Evolutionary conservation across 768 basidiomycete species (phyloP), one percentile per base, ranked within the genome.

Genomic region (Mycena indigotica): DNA sequence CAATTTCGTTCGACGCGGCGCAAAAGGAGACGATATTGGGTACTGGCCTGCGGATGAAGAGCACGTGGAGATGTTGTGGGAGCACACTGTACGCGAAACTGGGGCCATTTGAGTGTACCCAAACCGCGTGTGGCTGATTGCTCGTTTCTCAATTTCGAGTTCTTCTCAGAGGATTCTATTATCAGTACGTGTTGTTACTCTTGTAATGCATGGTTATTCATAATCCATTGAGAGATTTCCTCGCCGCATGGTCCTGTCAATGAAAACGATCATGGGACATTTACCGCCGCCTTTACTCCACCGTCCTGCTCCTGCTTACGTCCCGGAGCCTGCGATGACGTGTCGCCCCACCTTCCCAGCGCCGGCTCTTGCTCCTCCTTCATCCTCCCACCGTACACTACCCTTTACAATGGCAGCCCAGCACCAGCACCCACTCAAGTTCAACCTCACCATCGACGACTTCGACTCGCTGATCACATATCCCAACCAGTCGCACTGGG

Each of bases 21-120:
- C 57, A 21, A 57, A 57, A 5, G 67, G 61, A 3, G 63, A 68
- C 45, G 63, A 67, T n/a, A 64, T 66, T 50, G 65, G 60, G 32
- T 58, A 52, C 46, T 29, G 3, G 41, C 51, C 52, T 23, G 57
- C 60, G 39, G 40, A 21, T 40, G 49, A 21, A 19, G 56, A 50
- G 26, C 53, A 56, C 16, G 55, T 60, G 6, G 38, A 53, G 16
- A 57, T 19, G 25, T 38, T 68, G 24, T 68, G 67, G 67, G 60
- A 65, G 3, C 67, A 68, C 44, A 66, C 65, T 15, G 50, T 64
- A 3, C 62, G 6, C 24, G 46, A 24, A 15, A 44, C 12, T n/a
- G n/a, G n/a, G n/a, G n/a, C n/a, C n/a, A n/a, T n/a, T n/a, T n/a
- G n/a, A n/a, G n/a, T n/a, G n/a, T n/a, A n/a, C n/a, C n/a, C n/a